Percentiles rank a stretch among this genome's conserved stretches.
phyloP scores from a whole-genome alignment of 2,329 filamentous ascomycete species.

The Arthroderma uncinatum region DNA sequence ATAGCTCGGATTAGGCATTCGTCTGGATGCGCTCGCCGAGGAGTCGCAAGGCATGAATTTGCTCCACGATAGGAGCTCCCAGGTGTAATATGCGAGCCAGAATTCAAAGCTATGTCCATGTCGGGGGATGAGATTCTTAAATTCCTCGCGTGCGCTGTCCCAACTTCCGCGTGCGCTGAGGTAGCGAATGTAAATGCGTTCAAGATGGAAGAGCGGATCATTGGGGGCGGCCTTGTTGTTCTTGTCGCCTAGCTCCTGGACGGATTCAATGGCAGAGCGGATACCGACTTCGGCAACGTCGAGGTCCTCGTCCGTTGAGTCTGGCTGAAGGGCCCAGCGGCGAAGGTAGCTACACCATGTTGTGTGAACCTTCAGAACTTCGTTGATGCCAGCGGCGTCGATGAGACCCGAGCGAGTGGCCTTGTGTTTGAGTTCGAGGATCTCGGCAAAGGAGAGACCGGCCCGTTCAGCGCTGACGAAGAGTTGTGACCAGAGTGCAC shows the following conservation, averaged over 20 bases:
- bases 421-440: constrained; percentile 82
- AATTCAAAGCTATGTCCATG: constrained; percentile 78
- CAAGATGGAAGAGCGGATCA: constrained; percentile 80
- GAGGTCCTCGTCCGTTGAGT: constrained; percentile 66
- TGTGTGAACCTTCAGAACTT: constrained; percentile 80
- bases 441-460: constrained; percentile 61
- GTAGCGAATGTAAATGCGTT: constrained; percentile 86
- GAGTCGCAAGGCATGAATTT: constrained; percentile 44
- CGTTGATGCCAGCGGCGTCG: constrained; percentile 74
- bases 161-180: constrained; percentile 70
- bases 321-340: constrained; percentile 64
- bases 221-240: constrained; percentile 68
- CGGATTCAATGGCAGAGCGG: constrained; percentile 71
- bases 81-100: constrained; percentile 84
- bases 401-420: constrained; percentile 78
- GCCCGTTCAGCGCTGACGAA: constrained; percentile 75
- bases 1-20: constrained; percentile 54
- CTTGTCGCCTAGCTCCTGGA: constrained; percentile 64
- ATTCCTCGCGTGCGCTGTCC: constrained; percentile 65
- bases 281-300: constrained; percentile 88
- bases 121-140: constrained; percentile 58
- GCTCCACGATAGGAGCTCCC: constrained; percentile 70
- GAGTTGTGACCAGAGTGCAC: constrained; percentile 79
- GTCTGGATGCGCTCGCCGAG: constrained; percentile 43
- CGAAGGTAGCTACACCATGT: constrained; percentile 93